These are phyloP conservation scores for Hondaea fermentalgiana DNA, from an alignment of 108 stramenopile genomes.

Conservation along the genomic window DNA sequence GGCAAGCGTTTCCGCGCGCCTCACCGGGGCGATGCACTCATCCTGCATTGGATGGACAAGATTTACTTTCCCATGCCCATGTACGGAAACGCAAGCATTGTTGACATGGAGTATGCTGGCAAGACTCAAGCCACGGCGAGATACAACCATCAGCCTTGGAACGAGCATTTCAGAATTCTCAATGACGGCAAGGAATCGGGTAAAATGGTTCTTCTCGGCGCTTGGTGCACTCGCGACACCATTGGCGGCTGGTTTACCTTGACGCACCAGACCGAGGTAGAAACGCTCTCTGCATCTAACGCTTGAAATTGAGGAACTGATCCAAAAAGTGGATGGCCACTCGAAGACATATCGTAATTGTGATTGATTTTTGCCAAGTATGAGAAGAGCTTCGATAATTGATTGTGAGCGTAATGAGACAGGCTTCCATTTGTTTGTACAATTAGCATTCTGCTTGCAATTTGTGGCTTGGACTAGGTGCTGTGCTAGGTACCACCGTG, in stretches of 20 bases:
- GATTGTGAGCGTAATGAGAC: too few relatives aligned
- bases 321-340: background rate
- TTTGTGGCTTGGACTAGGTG: background rate
- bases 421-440: background rate
- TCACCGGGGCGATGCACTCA: background rate
- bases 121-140: background rate
- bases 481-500: background rate
- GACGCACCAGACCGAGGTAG: background rate
- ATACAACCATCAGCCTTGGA: background rate
- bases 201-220: background rate
- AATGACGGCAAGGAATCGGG: background rate
- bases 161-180: background rate
- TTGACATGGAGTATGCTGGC: background rate
- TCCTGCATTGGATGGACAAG: background rate
- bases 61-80: background rate
- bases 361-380: too few relatives aligned
- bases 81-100: background rate
- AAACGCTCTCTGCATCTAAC: background rate
- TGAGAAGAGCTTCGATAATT: too few relatives aligned
- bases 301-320: background rate
- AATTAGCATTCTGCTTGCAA: too few relatives aligned
- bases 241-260: background rate
- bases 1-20: background rate
- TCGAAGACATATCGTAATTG: background rate
- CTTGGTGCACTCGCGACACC: background rate